Base-by-base conservation (phyloP, 768 basidiomycete genomes). In the Suillus lakei region DNA sequence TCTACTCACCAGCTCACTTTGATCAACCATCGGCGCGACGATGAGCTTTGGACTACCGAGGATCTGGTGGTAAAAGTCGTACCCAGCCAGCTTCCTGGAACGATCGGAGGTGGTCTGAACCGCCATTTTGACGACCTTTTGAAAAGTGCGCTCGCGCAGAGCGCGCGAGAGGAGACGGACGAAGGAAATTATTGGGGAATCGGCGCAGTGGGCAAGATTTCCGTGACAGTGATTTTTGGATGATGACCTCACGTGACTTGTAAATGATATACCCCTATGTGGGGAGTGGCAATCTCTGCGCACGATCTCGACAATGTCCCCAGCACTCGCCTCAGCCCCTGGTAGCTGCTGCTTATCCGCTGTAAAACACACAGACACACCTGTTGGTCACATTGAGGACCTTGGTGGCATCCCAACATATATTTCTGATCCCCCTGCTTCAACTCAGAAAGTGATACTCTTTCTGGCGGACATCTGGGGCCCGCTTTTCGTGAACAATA, bases 11-110 rank as follows among this genome's bases (percentile, higher is more conserved):
- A 98, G 84, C 77, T 98, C 97, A 73, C 92, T 94, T 80, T 98
- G 95, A 76, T 99, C 98, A 0, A 99, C 98, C 98, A 99, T 99
- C 21, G 98, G 98, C 10, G 95, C 97, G 21, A 98, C 94, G 46
- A 99, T 86, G 72, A 87, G 91, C 77, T 92, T 95, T 10, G 97
- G 93, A 71, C 89, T 90, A 9, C 92, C 91, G 30, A 98, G 82
- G 1, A 93, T 86, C 63, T 88, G 80, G 30, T 81, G 81, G 72
- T 95, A 98, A 70, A 98, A 93, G 5, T 95, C 90, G 71, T 95
- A 96, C 3, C 95, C 96, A 62, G 56, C 38, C 5, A 58, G 56
- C 39, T 58, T 58, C 23, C 56, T 58, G 5, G 56, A 36, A 12
- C 36, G 56, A 58, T 58, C 36, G 5, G n/a, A 56, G 3, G 56